A percentile compares a stretch with the other conserved stretches of the same genome.
phyloP scores from a whole-genome alignment of 2,329 filamentous ascomycete genomes.

The Colletotrichum ledebouriae region DNA sequence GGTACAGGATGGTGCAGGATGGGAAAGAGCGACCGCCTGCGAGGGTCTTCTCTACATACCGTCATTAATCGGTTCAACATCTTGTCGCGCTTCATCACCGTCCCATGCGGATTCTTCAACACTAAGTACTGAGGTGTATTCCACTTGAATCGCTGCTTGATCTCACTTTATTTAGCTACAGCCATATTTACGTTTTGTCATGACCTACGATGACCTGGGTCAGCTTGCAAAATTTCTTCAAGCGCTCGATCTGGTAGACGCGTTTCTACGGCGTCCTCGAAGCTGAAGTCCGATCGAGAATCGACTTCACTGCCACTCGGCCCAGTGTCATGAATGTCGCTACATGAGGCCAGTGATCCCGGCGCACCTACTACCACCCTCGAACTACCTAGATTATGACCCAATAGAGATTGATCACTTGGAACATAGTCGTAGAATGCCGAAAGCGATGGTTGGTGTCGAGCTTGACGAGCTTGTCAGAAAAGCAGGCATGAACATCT shows the following conservation, averaged over 20 bases:
- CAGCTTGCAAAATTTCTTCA: background rate
- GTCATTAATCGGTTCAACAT: background rate
- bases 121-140: background rate
- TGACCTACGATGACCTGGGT: slow-evolving; percentile 12
- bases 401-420: slow-evolving; percentile 9
- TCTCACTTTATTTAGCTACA: slow-evolving; percentile 22
- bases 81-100: background rate
- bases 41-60: slow-evolving; percentile 19
- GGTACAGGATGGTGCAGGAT: no score
- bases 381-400: background rate
- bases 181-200: background rate
- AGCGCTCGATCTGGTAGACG: background rate
- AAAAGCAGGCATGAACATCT: background rate
- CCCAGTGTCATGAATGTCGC: background rate
- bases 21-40: background rate
- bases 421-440: slow-evolving; percentile 34
- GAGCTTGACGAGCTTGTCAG: slow-evolving; percentile 25
- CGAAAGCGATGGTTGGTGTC: slow-evolving; percentile 28
- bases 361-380: background rate
- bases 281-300: background rate
- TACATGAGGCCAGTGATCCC: slow-evolving; percentile 14
- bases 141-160: background rate
- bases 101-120: background rate
- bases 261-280: background rate
- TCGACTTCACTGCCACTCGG: background rate